Percentiles rank a stretch among this genome's conserved stretches.
Conservation (phyloP, 345 rosid genomes). For the Theobroma cacao region DNA sequence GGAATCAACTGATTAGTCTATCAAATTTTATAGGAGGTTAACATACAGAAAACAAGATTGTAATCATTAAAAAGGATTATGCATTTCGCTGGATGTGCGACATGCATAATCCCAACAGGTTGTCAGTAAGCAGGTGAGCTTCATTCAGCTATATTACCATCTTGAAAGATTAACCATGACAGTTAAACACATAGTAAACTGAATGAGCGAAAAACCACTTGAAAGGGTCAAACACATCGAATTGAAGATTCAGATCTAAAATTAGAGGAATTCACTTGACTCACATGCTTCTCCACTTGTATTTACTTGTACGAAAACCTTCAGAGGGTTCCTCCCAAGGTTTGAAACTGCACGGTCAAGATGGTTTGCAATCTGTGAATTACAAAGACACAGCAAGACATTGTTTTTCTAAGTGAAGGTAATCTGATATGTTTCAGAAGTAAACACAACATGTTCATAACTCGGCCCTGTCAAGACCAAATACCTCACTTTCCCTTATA, state of each 20-base stretch:
- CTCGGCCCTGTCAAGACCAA: neutral
- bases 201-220: neutral
- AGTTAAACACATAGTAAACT: neutral
- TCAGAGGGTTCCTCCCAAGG: slow-evolving; percentile 78
- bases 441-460: neutral
- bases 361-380: slow-evolving; percentile 65
- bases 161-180: neutral
- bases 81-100: neutral
- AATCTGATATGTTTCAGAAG: neutral
- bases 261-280: slow-evolving; percentile 21
- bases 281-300: slow-evolving; percentile 93
- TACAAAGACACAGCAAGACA: slow-evolving; percentile 4
- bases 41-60: neutral
- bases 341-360: slow-evolving; percentile 69
- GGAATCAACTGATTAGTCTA: slow-evolving; percentile 12
- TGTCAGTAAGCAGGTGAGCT: neutral
- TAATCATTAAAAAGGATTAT: neutral
- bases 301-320: slow-evolving; percentile 89
- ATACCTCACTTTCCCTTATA: neutral
- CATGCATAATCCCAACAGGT: neutral
- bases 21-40: neutral
- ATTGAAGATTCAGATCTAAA: neutral
- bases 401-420: neutral
- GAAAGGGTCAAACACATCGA: neutral
- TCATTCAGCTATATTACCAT: neutral